phyloP scores from a whole-genome alignment of 257 asterid species.

The Eustoma russellianum region DNA sequence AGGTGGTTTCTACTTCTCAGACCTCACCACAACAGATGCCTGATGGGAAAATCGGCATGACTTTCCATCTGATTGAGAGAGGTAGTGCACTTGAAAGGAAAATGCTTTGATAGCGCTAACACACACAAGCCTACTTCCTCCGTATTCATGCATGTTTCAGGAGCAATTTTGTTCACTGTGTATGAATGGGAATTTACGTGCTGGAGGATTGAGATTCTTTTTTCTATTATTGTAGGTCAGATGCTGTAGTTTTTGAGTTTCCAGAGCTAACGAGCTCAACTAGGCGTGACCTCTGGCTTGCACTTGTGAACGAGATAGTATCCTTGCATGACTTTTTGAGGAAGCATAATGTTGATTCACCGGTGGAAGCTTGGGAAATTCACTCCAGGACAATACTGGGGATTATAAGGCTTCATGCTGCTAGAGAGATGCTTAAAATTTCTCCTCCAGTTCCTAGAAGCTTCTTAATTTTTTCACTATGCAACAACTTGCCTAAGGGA shows the following conservation, averaged over 20 bases:
- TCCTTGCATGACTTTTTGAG: conserved; percentile 50
- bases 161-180: too few species aligned
- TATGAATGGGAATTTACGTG: too few species aligned
- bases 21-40: neutral
- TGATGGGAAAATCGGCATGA: neutral
- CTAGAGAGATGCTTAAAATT: conserved; percentile 88
- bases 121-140: too few species aligned
- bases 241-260: conserved; percentile 58
- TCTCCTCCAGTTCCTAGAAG: conserved; percentile 68
- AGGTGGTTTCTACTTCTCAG: too few species aligned
- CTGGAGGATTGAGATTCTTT: too few species aligned
- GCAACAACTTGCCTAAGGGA: conserved; percentile 78
- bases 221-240: conserved; percentile 38
- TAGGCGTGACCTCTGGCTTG: conserved; percentile 88
- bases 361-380: conserved; percentile 55
- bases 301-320: conserved; percentile 63
- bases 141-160: too few species aligned
- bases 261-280: conserved; percentile 95
- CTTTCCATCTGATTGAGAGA: neutral
- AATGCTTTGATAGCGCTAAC: neutral
- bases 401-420: conserved; percentile 78
- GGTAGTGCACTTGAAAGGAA: neutral
- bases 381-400: conserved; percentile 76
- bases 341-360: conserved; percentile 41
- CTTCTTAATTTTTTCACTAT: conserved; percentile 56